phyloP scores from a whole-genome alignment of 2,329 filamentous ascomycete genomes.

The Aspergillus spinulosporus region DNA sequence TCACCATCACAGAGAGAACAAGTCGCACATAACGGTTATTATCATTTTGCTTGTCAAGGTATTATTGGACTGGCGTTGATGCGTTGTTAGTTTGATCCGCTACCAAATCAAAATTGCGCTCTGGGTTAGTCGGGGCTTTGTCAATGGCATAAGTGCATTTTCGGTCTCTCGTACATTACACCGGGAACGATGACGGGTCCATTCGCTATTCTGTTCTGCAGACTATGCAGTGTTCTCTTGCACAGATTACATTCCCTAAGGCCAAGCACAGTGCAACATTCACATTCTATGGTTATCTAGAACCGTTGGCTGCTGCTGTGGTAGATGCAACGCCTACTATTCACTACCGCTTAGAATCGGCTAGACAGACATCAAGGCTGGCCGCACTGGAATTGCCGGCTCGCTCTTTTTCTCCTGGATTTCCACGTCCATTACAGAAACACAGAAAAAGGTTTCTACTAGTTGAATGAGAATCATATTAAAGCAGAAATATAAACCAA shows the following conservation, averaged over 20 bases:
- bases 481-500: background rate
- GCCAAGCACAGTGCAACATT: no score
- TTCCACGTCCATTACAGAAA: no score
- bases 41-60: background rate
- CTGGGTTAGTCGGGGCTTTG: background rate
- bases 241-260: no score
- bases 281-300: no score
- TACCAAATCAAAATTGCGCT: slow-evolving; percentile 4
- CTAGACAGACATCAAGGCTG: no score
- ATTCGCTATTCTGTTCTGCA: background rate
- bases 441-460: no score
- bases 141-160: background rate
- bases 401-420: no score
- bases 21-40: background rate
- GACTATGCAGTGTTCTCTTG: background rate
- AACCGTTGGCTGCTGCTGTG: no score
- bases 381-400: no score
- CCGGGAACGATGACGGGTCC: background rate
- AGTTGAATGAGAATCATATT: no score
- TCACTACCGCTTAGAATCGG: no score
- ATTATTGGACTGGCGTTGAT: slow-evolving; percentile 8
- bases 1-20: slow-evolving; percentile 1
- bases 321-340: no score
- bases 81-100: background rate
- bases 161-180: background rate